Conservation (phyloP, 352 stramenopile species). For the Phytopythium mirpurense region DNA sequence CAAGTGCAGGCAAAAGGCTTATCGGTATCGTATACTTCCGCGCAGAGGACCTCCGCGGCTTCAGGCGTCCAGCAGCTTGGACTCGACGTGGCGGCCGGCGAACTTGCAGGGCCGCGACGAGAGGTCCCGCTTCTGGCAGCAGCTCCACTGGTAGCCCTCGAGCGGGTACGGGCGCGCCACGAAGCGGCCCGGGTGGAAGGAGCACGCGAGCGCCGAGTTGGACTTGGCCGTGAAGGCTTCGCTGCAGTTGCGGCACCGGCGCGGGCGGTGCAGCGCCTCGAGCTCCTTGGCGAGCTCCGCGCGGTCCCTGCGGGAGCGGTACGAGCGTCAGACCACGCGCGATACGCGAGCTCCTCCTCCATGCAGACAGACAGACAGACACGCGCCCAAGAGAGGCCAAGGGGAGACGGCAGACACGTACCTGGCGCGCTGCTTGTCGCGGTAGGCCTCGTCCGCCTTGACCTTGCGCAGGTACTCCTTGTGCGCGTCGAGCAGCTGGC, state of each 20-base stretch:
- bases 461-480: slow-evolving; percentile 79
- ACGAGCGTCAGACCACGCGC: too few relatives aligned
- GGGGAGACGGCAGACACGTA: too few relatives aligned
- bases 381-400: too few relatives aligned
- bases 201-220: slow-evolving; percentile 78
- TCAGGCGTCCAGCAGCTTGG: slow-evolving; percentile 47
- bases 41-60: too few relatives aligned
- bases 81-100: slow-evolving; percentile 65
- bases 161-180: slow-evolving; percentile 74
- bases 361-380: not conserved
- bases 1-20: not conserved
- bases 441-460: slow-evolving; percentile 62
- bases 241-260: slow-evolving; percentile 76
- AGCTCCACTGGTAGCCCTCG: slow-evolving; percentile 80
- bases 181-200: slow-evolving; percentile 70
- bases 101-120: slow-evolving; percentile 79
- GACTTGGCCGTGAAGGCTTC: slow-evolving; percentile 79
- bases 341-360: not conserved
- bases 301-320: slow-evolving; percentile 27
- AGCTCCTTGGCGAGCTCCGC: slow-evolving; percentile 69
- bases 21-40: too few relatives aligned
- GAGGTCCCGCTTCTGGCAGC: slow-evolving; percentile 77
- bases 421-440: slow-evolving; percentile 62
- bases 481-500: slow-evolving; percentile 71
- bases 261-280: slow-evolving; percentile 66